These are phyloP conservation scores for Paraphaeosphaeria minitans DNA, from an alignment of 2,329 filamentous ascomycete species.

Conservation along the genomic window DNA sequence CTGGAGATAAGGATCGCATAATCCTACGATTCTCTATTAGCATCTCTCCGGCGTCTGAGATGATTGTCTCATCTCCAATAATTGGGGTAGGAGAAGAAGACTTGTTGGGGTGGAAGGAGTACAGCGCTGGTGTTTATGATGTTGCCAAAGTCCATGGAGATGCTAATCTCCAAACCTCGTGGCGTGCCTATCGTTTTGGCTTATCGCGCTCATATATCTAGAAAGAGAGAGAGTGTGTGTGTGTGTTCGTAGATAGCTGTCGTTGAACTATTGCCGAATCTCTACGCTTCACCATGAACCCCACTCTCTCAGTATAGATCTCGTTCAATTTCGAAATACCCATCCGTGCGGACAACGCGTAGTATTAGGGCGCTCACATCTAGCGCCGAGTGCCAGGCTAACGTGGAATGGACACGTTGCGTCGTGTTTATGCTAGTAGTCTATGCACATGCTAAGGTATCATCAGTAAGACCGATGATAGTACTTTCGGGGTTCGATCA, in stretches of 20 bases:
- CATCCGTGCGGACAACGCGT: not conserved
- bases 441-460: not conserved
- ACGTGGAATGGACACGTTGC: too few relatives aligned
- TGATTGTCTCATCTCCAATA: not conserved
- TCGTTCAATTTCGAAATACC: not conserved
- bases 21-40: not conserved
- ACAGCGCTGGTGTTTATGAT: not conserved
- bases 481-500: not conserved
- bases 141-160: not conserved
- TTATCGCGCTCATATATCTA: too few relatives aligned
- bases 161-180: not conserved
- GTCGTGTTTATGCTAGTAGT: not conserved
- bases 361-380: not conserved
- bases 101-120: not conserved
- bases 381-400: not conserved
- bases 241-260: not conserved
- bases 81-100: not conserved
- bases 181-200: too few relatives aligned
- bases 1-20: not conserved
- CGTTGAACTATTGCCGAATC: not conserved
- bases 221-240: too few relatives aligned
- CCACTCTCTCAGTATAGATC: not conserved
- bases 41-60: not conserved
- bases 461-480: not conserved
- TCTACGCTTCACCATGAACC: not conserved